Evolutionary conservation across 495 filamentous ascomycete genomes (phyloP).

Genomic region (Penicillium cinerascens): DNA sequence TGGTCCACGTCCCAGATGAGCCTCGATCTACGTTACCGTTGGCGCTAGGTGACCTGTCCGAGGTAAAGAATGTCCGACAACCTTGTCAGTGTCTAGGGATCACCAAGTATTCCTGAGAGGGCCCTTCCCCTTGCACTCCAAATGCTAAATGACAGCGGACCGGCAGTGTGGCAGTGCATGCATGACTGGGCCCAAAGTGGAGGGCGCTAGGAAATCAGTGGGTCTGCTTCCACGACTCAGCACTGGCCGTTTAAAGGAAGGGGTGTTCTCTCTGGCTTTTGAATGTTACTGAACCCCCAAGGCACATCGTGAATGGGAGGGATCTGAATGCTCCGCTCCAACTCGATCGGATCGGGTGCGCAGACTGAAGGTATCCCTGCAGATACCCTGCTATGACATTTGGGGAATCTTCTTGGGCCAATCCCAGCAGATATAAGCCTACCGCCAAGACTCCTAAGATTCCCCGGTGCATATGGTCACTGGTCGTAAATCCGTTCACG

Average conservation of each 20-base stretch:
- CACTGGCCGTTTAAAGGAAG: conserved; percentile 20
- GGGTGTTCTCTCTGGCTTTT: conserved; percentile 25
- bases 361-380: conserved; percentile 2
- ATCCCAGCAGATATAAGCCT: conserved; percentile 25
- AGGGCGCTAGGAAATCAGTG: conserved; percentile 28
- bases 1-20: conserved; percentile 4
- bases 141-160: conserved; percentile 35
- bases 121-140: not conserved
- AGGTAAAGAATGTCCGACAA: not conserved
- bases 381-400: not conserved
- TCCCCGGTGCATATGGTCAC: conserved; percentile 15
- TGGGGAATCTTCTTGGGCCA: not conserved
- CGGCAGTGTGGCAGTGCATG: conserved; percentile 47
- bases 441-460: conserved; percentile 22
- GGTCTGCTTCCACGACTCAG: conserved; percentile 23
- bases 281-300: conserved; percentile 1
- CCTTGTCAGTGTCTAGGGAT: not conserved
- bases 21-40: not conserved
- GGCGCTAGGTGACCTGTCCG: not conserved
- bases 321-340: not conserved
- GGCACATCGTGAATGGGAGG: not conserved
- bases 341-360: not conserved
- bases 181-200: conserved; percentile 32
- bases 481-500: conserved; percentile 12
- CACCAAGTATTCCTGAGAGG: not conserved